Evolutionary conservation across 2,329 filamentous ascomycete species (phyloP).

Genomic region (Penicillium sp.): DNA sequence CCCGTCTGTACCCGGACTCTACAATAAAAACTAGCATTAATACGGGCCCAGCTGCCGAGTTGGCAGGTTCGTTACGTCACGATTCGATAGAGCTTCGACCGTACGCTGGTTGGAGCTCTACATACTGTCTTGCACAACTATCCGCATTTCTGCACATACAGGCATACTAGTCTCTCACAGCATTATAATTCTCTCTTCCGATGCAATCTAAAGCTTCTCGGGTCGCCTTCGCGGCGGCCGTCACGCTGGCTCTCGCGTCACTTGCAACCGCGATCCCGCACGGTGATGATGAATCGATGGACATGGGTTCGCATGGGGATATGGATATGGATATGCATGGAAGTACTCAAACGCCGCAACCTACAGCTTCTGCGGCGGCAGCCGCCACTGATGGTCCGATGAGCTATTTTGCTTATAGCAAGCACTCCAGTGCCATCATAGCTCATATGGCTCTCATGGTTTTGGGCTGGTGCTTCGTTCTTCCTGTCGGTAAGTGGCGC

Average conservation of each 20-base stretch:
- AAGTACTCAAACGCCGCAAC: conserved; percentile 13
- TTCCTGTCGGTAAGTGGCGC: conserved; percentile 64
- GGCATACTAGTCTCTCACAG: neutral
- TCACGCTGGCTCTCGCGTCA: conserved; percentile 24
- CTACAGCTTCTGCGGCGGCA: conserved; percentile 15
- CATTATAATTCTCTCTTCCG: conserved; percentile 1
- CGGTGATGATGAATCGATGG: conserved; percentile 33
- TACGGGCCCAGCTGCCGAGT: conserved; percentile 2
- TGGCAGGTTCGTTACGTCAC: conserved; percentile 24
- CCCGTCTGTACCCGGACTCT: neutral
- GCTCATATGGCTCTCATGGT: conserved; percentile 71
- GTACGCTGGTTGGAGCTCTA: conserved; percentile 17
- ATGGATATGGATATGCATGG: conserved; percentile 19
- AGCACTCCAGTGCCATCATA: conserved; percentile 54
- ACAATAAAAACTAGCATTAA: neutral
- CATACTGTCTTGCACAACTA: neutral
- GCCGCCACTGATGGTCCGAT: conserved; percentile 32
- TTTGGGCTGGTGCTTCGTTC: conserved; percentile 67
- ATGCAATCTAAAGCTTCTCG: conserved; percentile 30
- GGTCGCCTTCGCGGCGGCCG: conserved; percentile 29
- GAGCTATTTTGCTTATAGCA: conserved; percentile 46
- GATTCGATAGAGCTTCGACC: conserved; percentile 23
- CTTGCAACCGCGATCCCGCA: conserved; percentile 36
- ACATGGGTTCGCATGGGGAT: conserved; percentile 28
- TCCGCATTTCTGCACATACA: conserved; percentile 9